Conservation (phyloP, 768 basidiomycete species). For the Hericium coralloides region DNA sequence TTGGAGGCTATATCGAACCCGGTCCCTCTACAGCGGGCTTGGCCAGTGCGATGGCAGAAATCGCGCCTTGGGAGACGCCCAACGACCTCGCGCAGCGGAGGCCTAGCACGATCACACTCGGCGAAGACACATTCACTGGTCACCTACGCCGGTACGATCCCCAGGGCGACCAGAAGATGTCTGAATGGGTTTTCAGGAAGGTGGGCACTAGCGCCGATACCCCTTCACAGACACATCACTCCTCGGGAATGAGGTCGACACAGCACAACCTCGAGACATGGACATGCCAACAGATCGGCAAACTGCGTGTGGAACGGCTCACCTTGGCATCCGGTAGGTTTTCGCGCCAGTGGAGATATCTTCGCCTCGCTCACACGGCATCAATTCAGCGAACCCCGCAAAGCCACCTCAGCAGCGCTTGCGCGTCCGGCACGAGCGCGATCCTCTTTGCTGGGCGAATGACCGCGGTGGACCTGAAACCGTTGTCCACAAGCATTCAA, state of each 20-base stretch:
- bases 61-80: neutral
- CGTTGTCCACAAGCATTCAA: slow-evolving; percentile 77
- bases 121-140: slow-evolving; percentile 30
- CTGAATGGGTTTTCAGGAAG: slow-evolving; percentile 50
- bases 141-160: slow-evolving; percentile 30
- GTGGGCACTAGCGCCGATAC: neutral
- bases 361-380: too few relatives aligned
- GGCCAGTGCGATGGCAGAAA: neutral
- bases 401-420: slow-evolving; percentile 65
- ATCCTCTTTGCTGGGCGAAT: slow-evolving; percentile 34
- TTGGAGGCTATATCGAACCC: neutral
- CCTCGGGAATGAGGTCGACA: too few relatives aligned
- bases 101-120: slow-evolving; percentile 1
- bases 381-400: slow-evolving; percentile 30
- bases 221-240: too few relatives aligned
- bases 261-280: neutral
- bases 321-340: too few relatives aligned
- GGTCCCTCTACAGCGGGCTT: neutral
- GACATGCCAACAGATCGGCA: slow-evolving; percentile 28
- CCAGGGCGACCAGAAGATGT: slow-evolving; percentile 30
- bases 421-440: slow-evolving; percentile 47
- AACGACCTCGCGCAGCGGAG: neutral
- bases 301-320: slow-evolving; percentile 12
- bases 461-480: slow-evolving; percentile 47
- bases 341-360: too few relatives aligned